Evolutionary conservation across 441 rosid species (phyloP).

Genomic region (Adansonia madagascariensis): DNA sequence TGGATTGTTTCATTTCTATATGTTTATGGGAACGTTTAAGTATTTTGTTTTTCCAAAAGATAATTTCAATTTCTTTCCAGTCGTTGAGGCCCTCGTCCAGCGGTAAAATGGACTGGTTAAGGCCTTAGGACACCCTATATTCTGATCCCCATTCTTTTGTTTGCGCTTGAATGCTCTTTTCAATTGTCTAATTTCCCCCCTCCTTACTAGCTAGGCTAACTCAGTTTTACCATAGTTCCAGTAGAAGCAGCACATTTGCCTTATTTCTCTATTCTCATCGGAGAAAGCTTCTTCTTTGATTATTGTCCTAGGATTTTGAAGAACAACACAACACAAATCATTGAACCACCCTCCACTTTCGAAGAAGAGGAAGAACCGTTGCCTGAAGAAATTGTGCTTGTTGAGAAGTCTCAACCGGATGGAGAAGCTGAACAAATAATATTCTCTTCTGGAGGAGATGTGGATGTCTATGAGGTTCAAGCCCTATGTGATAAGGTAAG

Average conservation of each 20-base stretch:
- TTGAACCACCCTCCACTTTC: slow-evolving; percentile 60
- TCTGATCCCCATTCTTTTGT: not conserved
- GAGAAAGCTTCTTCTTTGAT: slow-evolving; percentile 13
- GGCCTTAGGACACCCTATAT: not conserved
- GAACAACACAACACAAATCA: slow-evolving; percentile 62
- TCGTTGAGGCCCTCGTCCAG: not conserved
- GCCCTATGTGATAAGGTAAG: slow-evolving; percentile 88
- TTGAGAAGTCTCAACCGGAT: slow-evolving; percentile 65
- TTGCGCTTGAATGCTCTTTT: not conserved
- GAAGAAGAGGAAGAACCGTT: slow-evolving; percentile 65
- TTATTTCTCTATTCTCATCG: slow-evolving; percentile 1
- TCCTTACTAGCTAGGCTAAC: not conserved
- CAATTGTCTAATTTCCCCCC: not conserved
- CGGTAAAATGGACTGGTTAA: not conserved
- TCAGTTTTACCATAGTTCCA: not conserved
- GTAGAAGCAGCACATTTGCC: slow-evolving; percentile 5
- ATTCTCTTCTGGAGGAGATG: slow-evolving; percentile 88
- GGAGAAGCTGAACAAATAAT: slow-evolving; percentile 77
- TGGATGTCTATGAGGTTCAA: slow-evolving; percentile 91
- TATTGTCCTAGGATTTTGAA: slow-evolving; percentile 56
- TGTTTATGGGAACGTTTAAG: not conserved
- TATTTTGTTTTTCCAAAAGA: not conserved
- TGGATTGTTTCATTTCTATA: not conserved
- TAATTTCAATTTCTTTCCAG: not conserved
- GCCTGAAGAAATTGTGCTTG: slow-evolving; percentile 75